Evolutionary conservation across 2,329 filamentous ascomycete species (phyloP).

Genomic region (Nemania sp.): DNA sequence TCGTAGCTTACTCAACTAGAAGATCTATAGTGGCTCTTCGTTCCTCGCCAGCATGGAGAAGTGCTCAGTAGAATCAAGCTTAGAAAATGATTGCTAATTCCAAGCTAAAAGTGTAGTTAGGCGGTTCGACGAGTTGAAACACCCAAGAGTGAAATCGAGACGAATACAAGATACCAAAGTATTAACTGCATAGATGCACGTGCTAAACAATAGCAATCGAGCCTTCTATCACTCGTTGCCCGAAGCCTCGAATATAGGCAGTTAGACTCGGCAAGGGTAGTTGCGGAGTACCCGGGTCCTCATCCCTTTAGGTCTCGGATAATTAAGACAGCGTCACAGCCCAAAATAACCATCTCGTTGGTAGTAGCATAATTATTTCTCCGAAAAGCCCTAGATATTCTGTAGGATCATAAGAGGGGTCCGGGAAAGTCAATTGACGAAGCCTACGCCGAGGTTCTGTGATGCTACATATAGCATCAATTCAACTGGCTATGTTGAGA

Average conservation of each 20-base stretch:
- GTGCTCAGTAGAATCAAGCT: no score
- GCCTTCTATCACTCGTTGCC: not conserved
- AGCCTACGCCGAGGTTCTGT: not conserved
- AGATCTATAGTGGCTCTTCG: not conserved
- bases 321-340: not conserved
- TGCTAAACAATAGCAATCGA: not conserved
- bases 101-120: not conserved
- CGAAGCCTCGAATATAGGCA: slow-evolving; percentile 13
- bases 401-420: not conserved
- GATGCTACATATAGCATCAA: not conserved
- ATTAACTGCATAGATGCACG: not conserved
- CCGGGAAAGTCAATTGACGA: not conserved
- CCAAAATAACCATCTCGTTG: not conserved
- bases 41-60: not conserved
- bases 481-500: not conserved
- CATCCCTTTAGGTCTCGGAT: not conserved
- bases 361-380: not conserved
- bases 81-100: no score
- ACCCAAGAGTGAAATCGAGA: not conserved
- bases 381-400: not conserved
- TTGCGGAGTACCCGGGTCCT: not conserved
- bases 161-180: not conserved
- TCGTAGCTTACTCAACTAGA: not conserved
- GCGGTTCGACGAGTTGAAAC: not conserved
- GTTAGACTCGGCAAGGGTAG: slow-evolving; percentile 16